Conservation (phyloP, 805 yeast genomes). For the Grigorovia humatica region DNA sequence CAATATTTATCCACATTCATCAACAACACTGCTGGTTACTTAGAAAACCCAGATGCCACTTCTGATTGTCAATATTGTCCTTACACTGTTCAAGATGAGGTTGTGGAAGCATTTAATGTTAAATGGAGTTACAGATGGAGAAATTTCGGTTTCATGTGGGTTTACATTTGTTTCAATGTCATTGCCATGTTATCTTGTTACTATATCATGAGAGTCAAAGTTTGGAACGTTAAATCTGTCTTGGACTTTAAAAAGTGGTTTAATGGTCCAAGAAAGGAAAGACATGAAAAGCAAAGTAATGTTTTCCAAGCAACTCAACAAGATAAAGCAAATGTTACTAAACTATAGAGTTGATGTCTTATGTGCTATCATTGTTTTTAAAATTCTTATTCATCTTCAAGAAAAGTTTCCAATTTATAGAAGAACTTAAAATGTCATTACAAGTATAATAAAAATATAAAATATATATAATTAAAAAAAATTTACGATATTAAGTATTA, state of each 20-base stretch:
- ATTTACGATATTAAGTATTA: neutral
- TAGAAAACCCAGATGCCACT: slow-evolving; percentile 37
- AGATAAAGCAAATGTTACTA: slow-evolving; percentile 29
- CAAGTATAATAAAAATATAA: neutral
- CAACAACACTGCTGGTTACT: slow-evolving; percentile 34
- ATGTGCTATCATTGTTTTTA: neutral
- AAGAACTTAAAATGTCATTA: neutral
- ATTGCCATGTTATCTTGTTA: slow-evolving; percentile 31
- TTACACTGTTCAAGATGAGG: slow-evolving; percentile 46
- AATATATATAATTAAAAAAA: neutral
- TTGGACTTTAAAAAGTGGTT: slow-evolving; percentile 33
- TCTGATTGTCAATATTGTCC: slow-evolving; percentile 52
- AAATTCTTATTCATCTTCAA: neutral
- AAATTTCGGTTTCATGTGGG: slow-evolving; percentile 49
- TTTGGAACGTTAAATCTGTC: slow-evolving; percentile 27
- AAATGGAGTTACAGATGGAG: slow-evolving; percentile 49
- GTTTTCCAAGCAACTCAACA: slow-evolving; percentile 32
- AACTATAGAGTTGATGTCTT: slow-evolving; percentile 3
- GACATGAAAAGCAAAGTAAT: slow-evolving; percentile 39
- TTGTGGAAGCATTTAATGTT: slow-evolving; percentile 36
- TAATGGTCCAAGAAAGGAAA: slow-evolving; percentile 34
- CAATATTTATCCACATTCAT: slow-evolving; percentile 32
- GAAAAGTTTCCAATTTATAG: neutral
- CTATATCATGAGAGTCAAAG: slow-evolving; percentile 32
- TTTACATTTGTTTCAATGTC: slow-evolving; percentile 33